Percentiles rank a stretch among this genome's conserved stretches.
These are phyloP conservation scores for Akanthomyces lecanii DNA, from an alignment of 2,329 filamentous ascomycete genomes.

Conservation along the genomic window DNA sequence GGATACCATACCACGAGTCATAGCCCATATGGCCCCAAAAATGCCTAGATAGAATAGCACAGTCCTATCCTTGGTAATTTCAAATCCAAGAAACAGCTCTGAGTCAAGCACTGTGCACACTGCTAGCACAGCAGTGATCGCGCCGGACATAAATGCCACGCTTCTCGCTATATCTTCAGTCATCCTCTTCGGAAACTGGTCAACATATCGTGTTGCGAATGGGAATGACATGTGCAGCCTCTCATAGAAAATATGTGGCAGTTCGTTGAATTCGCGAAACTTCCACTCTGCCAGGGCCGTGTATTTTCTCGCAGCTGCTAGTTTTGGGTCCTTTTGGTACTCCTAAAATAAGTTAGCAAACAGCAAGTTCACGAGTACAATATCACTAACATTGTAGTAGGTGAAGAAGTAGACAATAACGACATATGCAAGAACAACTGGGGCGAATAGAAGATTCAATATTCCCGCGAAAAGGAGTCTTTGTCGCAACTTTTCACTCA, in stretches of 20 bases:
- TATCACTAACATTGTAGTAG: conserved; percentile 73
- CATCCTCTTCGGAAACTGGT: conserved; percentile 95
- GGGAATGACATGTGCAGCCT: conserved; percentile 92
- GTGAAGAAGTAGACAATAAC: conserved; percentile 88
- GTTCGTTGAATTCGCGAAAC: conserved; percentile 95
- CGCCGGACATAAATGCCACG: conserved; percentile 81
- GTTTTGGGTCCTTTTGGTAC: conserved; percentile 88
- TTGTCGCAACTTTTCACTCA: conserved; percentile 73
- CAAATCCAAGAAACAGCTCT: conserved; percentile 85
- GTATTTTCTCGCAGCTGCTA: conserved; percentile 78
- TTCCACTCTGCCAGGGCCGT: conserved; percentile 96
- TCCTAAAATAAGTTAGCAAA: conserved; percentile 50
- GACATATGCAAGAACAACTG: conserved; percentile 82
- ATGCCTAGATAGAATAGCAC: conserved; percentile 87
- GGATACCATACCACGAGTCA: conserved; percentile 76
- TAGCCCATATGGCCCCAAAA: conserved; percentile 77
- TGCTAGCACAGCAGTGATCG: conserved; percentile 79
- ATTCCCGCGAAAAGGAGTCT: conserved; percentile 80
- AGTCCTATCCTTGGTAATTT: conserved; percentile 83
- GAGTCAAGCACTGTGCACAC: conserved; percentile 83
- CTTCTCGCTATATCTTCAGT: conserved; percentile 81
- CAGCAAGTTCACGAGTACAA: background rate
- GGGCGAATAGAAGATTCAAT: conserved; percentile 81
- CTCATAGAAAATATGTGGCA: conserved; percentile 86
- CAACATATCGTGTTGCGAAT: conserved; percentile 85